phyloP scores from a whole-genome alignment of 2,329 filamentous ascomycete genomes.

The Fusarium sp. region DNA sequence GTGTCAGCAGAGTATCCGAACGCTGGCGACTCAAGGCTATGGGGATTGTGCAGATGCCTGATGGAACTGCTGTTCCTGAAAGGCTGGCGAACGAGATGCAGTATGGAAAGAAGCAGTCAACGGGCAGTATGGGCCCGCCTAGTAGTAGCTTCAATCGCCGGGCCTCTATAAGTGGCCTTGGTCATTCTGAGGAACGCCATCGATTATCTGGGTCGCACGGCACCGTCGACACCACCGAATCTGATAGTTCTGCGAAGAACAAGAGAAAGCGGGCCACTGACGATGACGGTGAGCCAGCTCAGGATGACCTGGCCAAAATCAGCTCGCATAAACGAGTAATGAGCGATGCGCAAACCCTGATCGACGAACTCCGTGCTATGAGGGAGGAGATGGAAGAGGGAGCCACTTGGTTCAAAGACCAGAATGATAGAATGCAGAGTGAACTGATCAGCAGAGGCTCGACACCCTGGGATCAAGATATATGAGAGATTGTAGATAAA shows the following conservation, averaged over 20 bases:
- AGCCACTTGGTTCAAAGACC: slow-evolving; percentile 57
- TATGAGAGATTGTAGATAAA: slow-evolving; percentile 32
- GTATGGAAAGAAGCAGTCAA: slow-evolving; percentile 53
- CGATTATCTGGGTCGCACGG: slow-evolving; percentile 39
- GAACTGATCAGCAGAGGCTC: slow-evolving; percentile 48
- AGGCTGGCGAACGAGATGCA: slow-evolving; percentile 58
- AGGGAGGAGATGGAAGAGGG: slow-evolving; percentile 58
- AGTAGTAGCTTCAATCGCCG: slow-evolving; percentile 28
- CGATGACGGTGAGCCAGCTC: slow-evolving; percentile 35
- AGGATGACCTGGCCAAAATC: slow-evolving; percentile 23
- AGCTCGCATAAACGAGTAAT: slow-evolving; percentile 54
- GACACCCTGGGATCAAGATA: slow-evolving; percentile 49
- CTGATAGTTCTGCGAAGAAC: slow-evolving; percentile 37
- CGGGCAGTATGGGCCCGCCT: slow-evolving; percentile 45
- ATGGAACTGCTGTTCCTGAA: slow-evolving; percentile 64
- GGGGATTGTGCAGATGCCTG: slow-evolving; percentile 62
- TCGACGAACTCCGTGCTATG: slow-evolving; percentile 54
- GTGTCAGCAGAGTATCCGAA: slow-evolving; percentile 53
- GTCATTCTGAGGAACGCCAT: slow-evolving; percentile 27
- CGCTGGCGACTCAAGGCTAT: slow-evolving; percentile 60
- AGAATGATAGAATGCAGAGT: slow-evolving; percentile 55
- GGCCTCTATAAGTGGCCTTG: slow-evolving; percentile 39
- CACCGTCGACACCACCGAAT: slow-evolving; percentile 1
- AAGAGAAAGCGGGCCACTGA: slow-evolving; percentile 48
- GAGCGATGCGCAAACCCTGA: slow-evolving; percentile 53